Base-by-base conservation (phyloP, 2,329 filamentous ascomycete genomes). In the Cladophialophora psammophila region DNA sequence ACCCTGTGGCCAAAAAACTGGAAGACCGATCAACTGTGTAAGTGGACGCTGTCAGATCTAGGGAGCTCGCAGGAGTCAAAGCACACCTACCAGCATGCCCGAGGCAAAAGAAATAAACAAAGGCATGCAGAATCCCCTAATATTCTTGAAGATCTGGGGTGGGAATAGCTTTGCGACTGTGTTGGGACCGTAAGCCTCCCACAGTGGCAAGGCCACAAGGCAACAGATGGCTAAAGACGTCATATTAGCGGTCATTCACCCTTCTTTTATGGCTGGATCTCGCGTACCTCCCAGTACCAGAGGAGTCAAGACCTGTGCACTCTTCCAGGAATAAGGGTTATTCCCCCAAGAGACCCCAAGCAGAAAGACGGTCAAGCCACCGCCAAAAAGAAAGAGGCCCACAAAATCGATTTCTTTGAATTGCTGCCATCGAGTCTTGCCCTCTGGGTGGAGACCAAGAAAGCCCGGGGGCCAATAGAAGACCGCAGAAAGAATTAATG, bases 311-410 rank as follows among this genome's bases (percentile, higher is more conserved):
- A 69, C 66, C 5, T 34, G 10, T 4, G 32, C 66, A 15, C 63
- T 66, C 6, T 15, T 42, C 69, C 69, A 71, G 15, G 54, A 38
- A 32, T 69, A 69, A 7, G 69, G 69, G 56, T 65, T 68, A n/a
- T 56, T 54, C 5, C 69, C 67, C 57, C 54, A 69, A 20, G 59
- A 58, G 12, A 71, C 62, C 5, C 67, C 69, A 12, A 71, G 12
- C 32, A 71, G 63, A 64, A 71, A 69, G 12, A 55, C 54, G 15
- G 60, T 69, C 5, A 71, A 53, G 15, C 69, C 69, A 26, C 64
- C 69, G 53, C 54, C 56, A 38, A 68, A 67, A 10, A 71, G 52
- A 10, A 69, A 34, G 7, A 71, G 52, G n/a, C 69, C 67, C 32
- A 69, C 54, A 57, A 66, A 69, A 54, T 71, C 69, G 18, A 71